Evolutionary conservation across 2,329 filamentous ascomycete genomes (phyloP), one percentile per base, ranked within the genome.

Genomic region (Chalara sp.): DNA sequence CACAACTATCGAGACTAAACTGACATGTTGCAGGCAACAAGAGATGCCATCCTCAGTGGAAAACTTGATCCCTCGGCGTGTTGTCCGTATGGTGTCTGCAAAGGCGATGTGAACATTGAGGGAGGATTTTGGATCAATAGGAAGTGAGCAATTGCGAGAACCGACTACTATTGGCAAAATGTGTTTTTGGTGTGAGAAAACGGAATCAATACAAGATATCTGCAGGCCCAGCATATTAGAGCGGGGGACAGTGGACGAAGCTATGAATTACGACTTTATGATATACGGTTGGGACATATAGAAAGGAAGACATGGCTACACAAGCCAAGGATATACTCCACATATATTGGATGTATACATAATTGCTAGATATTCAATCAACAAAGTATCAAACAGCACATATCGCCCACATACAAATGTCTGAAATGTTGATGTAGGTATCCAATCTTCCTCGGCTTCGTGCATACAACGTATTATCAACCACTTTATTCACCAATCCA

Each of bases 81-180:
- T 49, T 64, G 61, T 44, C 56, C 42, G 29, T 62, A 63, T 41
- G 61, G 61, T 10, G 46, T 58, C 2, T 64, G 61, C 46, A 56
- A 48, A 48, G 54, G 53, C 10, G 55, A 54, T 44, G 56, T 61
- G 46, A 60, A 59, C 46, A 52, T 58, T n/a, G 56, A 54, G 46
- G 56, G 54, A 21, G 58, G 50, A 33, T 58, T 44, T 21, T 21
- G 21, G 21, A 21, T 21, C 21, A 21, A 21, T 21, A 55, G 29
- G 30, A 39, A 40, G 42, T 40, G 21, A 8, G 37, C 28, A 33
- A 13, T 33, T 42, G 46, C 30, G 47, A 48, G 31, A 32, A 13
- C 43, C 6, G 21, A 43, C 28, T 8, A 2, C 35, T 39, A 39
- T 39, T 46, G 32, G 48, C 41, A 29, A 6, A 5, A 30, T 5